Evolutionary conservation across 2,329 filamentous ascomycete genomes (phyloP), one percentile per base, ranked within the genome.

Genomic region (Chaetomiaceae sp.): DNA sequence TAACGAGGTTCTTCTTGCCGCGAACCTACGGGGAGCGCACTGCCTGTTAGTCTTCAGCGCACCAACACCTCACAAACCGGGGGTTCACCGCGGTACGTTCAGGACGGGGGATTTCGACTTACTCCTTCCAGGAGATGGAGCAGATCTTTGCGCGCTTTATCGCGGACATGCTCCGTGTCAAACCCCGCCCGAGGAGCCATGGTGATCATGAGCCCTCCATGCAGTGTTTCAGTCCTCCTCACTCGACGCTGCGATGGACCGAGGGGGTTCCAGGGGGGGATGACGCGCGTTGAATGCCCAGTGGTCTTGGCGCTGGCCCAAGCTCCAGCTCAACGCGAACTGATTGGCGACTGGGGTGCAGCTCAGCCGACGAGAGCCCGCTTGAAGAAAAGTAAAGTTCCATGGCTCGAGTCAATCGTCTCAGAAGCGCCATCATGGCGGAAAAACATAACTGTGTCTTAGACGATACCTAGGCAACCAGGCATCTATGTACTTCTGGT

Each of bases 1-100:
- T 86, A 48, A 99, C 88, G 57, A 99, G 78, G 66, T 96, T 97
- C 79, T 99, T 99, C 82, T 97, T 99, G 63, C 95, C 95, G 68
- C 92, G 89, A 61, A 97, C 90, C 94, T 99, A 54, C 57, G 40
- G 30, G 27, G n/a, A n/a, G 29, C 33, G 36, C 52, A 43, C 40
- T 55, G 50, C 18, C 44, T 49, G 62, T 63, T 58, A 62, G 61
- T 61, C 20, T 48, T 53, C 48, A 40, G 29, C 33, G 41, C 29
- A 37, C 52, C 38, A 53, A 32, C 40, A 43, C 42, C 29, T 16
- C 36, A 32, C 33, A 27, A 48, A 40, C 21, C 32, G 29, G 29
- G 25, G 13, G n/a, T 27, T 14, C 18, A n/a, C 32, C 23, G 21
- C 10, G 41, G 36, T 21, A 21, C 30, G 42, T 33, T 30, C 29